phyloP scores from a whole-genome alignment of 257 asterid genomes.

The Lycium barbarum region DNA sequence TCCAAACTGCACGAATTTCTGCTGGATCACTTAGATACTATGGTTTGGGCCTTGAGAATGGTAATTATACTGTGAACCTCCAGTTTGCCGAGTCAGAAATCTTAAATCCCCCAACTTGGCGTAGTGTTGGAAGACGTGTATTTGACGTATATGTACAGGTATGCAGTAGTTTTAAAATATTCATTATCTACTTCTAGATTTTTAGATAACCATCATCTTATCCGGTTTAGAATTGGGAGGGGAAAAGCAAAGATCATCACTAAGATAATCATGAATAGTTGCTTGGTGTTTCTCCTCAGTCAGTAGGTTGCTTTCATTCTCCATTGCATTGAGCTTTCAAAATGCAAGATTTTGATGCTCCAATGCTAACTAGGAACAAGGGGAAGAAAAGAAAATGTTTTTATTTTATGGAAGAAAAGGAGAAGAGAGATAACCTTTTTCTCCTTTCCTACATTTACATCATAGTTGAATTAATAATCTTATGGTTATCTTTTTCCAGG shows the following conservation, averaged over 20 bases:
- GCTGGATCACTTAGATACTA: slow-evolving; percentile 85
- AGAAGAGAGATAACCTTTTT: too few relatives aligned
- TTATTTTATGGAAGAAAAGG: too few relatives aligned
- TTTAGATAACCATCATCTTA: neutral
- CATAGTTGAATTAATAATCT: neutral
- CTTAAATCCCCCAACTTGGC: slow-evolving; percentile 49
- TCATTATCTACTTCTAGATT: too few relatives aligned
- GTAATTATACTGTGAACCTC: slow-evolving; percentile 72
- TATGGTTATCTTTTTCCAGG: slow-evolving; percentile 48
- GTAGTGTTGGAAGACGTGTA: slow-evolving; percentile 77
- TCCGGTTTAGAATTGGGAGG: neutral
- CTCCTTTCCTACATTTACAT: neutral
- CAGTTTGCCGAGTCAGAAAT: slow-evolving; percentile 68
- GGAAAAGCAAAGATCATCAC: too few relatives aligned
- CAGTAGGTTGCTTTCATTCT: too few relatives aligned
- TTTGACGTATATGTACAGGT: slow-evolving; percentile 89
- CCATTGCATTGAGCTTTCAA: too few relatives aligned
- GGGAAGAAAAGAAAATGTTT: too few relatives aligned
- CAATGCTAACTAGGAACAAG: too few relatives aligned
- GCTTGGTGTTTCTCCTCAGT: too few relatives aligned
- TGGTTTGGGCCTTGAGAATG: slow-evolving; percentile 77
- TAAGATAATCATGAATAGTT: neutral
- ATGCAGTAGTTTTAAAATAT: too few relatives aligned
- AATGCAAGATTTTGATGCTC: too few relatives aligned
- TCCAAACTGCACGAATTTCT: slow-evolving; percentile 66